Evolutionary conservation across 1,284 basidiomycete genomes (phyloP), one percentile per base, ranked within the genome.

Genomic region (Pyrrhoderma noxium): DNA sequence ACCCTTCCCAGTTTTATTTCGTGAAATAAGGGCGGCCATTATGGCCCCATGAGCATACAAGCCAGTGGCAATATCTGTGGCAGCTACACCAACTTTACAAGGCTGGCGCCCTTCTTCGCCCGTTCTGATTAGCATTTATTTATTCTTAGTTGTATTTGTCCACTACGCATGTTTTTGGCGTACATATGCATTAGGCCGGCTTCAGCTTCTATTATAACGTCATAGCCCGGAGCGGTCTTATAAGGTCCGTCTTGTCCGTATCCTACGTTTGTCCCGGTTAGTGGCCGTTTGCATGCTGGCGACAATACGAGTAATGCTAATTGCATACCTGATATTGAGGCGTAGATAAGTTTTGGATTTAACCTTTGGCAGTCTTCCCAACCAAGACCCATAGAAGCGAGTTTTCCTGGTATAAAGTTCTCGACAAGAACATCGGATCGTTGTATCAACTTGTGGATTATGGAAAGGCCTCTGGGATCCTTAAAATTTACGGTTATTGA

Each of bases 201-300:
- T 68, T 95, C 91, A 9, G 83, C 92, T 64, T 93, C 90, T 38
- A 93, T 88, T 31, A 91, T 77, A 23, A 94, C 93, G 64, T 95
- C 92, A 66, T 95, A 95, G 3, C 93, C 93, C 11, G 92, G 86
- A 35, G 84, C 80, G 54, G 80, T 74, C 41, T 83, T 74, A 61
- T 86, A 95, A 3, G 93, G 93, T 1, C 93, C 93, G 0, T 89
- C 93, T 60, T 96, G 93, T 0, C 93, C 94, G 65, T 96, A 96
- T 16, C 93, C 93, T 92, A 51, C 23, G 35, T 7, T 35, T 51
- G 19, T 21, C 14, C 40, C 25, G 22, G n/a, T n/a, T n/a, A n/a
- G n/a, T n/a, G n/a, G n/a, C n/a, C n/a, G n/a, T n/a, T n/a, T n/a
- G n/a, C n/a, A n/a, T n/a, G n/a, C n/a, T n/a, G n/a, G n/a, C n/a